Base-by-base conservation (phyloP, 768 basidiomycete species). In the Lactifluus piperatus region DNA sequence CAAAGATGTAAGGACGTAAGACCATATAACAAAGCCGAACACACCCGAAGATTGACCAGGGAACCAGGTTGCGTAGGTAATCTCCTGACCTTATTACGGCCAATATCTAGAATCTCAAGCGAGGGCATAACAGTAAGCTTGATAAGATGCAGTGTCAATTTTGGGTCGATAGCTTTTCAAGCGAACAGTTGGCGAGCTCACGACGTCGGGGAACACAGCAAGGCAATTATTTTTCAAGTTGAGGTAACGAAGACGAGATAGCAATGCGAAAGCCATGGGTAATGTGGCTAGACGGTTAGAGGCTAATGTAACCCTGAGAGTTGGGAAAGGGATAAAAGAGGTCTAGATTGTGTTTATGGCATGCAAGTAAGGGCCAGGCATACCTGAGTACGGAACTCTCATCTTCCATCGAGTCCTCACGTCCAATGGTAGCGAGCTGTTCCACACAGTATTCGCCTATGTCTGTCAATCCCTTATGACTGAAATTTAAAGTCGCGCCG, bases 61-160 rank as follows among this genome's bases (percentile, higher is more conserved):
- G 84, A 80, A 6, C 94, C 94, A 18, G 94, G 88, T 60, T 84
- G 79, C 4, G 80, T 73, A 11, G 97, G 97, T 22, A 98, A 75
- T 50, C 77, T 75, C 69, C 81, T 85, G 65, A 99, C 82, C 72
- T 86, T 91, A 74, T 99, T 99, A 64, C 90, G 84, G 64, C 91
- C 94, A 44, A 99, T 80, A 71, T 99, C 97, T 63, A 99, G 75
- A 58, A 94, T 95, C 72, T 99, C 95, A 55, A 99, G 78, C 6
- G 86, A 86, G 3, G 86, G 83, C 75, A 98, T 84, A 18, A 82
- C 74, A 46, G 89, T 91, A 45, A 97, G 77, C 94, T 95, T 65
- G 13, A 45, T 51, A 30, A 62, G 51, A 50, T 50, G 44, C 14
- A 45, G 62, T 26, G 32, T 49, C 29, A 50, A 22, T 34, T 26